Evolutionary conservation across 768 basidiomycete genomes (phyloP).

Genomic region (Trametes meyenii): DNA sequence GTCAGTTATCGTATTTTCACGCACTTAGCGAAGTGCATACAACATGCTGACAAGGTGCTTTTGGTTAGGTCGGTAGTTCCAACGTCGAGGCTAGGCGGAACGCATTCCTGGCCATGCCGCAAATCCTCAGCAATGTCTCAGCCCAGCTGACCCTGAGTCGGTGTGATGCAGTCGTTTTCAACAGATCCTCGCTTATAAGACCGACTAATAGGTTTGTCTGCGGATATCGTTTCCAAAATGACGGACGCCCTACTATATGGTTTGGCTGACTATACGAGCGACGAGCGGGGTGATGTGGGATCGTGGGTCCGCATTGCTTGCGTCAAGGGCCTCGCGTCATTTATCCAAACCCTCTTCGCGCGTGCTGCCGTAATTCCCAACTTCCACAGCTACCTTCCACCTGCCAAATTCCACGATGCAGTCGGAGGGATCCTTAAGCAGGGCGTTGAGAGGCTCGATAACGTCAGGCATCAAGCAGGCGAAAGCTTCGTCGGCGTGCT

Average conservation of each 20-base stretch:
- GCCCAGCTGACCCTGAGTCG: slow-evolving; percentile 49
- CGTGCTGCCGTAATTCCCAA: slow-evolving; percentile 44
- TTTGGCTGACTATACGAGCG: slow-evolving; percentile 86
- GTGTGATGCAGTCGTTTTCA: slow-evolving; percentile 22
- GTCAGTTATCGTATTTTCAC: slow-evolving; percentile 26
- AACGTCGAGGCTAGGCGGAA: slow-evolving; percentile 66
- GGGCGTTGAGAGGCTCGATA: slow-evolving; percentile 88
- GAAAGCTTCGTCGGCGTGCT: slow-evolving; percentile 58
- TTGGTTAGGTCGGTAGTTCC: slow-evolving; percentile 35
- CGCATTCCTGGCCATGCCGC: slow-evolving; percentile 50
- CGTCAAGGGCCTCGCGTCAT: slow-evolving; percentile 62
- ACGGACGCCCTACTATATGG: slow-evolving; percentile 66
- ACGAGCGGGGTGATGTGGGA: slow-evolving; percentile 95
- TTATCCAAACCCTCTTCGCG: slow-evolving; percentile 54
- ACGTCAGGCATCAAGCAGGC: slow-evolving; percentile 83
- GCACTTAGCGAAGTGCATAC: too few species aligned
- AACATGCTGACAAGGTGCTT: slow-evolving; percentile 17
- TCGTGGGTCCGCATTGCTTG: slow-evolving; percentile 91
- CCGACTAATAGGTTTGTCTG: slow-evolving; percentile 48
- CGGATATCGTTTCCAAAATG: slow-evolving; percentile 48
- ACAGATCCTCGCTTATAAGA: not conserved
- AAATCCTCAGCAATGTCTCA: slow-evolving; percentile 49
- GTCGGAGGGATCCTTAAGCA: slow-evolving; percentile 81
- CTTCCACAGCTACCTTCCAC: slow-evolving; percentile 63
- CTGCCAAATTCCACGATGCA: slow-evolving; percentile 54